These are phyloP conservation scores for Diaporthe destruens DNA, from an alignment of 2,329 filamentous ascomycete species.

Conservation along the genomic window DNA sequence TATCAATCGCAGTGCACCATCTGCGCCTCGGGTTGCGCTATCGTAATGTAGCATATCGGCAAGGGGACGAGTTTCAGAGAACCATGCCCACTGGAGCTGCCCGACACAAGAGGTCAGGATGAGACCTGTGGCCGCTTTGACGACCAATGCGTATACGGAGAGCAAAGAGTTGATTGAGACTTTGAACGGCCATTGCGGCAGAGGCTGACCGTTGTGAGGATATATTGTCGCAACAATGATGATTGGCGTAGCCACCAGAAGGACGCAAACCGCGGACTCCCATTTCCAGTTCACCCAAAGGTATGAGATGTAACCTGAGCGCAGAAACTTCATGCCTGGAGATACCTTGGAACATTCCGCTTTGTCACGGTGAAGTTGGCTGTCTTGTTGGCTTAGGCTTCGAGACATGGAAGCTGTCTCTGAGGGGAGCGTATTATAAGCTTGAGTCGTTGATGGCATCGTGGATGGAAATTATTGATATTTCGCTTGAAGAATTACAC, in stretches of 20 bases:
- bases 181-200: background rate
- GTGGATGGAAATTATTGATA: background rate
- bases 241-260: background rate
- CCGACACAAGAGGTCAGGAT: conserved; percentile 3
- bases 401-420: background rate
- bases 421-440: background rate
- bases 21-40: background rate
- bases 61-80: background rate
- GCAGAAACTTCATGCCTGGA: background rate
- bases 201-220: background rate
- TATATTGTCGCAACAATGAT: background rate
- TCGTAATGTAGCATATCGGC: background rate
- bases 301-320: background rate
- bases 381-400: background rate
- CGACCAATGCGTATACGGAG: background rate
- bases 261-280: background rate
- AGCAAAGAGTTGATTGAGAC: background rate
- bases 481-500: background rate
- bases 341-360: background rate
- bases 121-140: background rate
- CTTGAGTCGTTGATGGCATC: background rate
- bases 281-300: background rate
- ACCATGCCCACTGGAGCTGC: background rate
- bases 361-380: background rate
- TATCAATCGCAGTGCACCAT: background rate